phyloP scores from a whole-genome alignment of 805 yeast genomes.

The Saccharomycopsis amapae region DNA sequence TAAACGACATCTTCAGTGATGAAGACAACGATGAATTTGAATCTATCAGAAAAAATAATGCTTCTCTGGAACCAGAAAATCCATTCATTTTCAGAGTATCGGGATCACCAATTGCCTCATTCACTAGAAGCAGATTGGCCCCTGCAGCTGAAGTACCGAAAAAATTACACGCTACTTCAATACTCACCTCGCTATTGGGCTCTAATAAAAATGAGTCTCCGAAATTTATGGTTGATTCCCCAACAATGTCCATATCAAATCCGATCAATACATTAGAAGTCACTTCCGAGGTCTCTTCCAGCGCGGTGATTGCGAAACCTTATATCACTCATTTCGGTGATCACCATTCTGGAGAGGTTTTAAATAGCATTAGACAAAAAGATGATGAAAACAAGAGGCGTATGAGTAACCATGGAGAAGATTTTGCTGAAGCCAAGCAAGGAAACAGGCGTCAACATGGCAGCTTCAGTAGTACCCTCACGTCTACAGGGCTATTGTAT shows the following conservation, averaged over 20 bases:
- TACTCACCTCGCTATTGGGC: too few species aligned
- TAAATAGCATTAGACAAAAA: background rate
- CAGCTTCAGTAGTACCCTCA: background rate
- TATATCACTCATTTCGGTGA: background rate
- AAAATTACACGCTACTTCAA: background rate
- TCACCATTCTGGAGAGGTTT: background rate
- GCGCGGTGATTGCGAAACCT: too few species aligned
- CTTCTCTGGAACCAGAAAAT: too few species aligned
- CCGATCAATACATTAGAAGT: too few species aligned
- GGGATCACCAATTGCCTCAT: too few species aligned
- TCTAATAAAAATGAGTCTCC: too few species aligned
- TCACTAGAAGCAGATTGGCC: background rate
- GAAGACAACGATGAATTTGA: slow-evolving; percentile 15
- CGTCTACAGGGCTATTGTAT: background rate
- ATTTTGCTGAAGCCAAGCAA: background rate
- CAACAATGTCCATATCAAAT: too few species aligned
- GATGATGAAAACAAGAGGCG: slow-evolving; percentile 6
- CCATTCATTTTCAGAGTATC: too few species aligned
- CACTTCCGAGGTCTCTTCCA: too few species aligned
- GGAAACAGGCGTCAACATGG: background rate
- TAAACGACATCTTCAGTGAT: slow-evolving; percentile 6
- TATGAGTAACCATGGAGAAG: background rate
- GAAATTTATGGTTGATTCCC: too few species aligned
- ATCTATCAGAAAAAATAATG: slow-evolving; percentile 4
- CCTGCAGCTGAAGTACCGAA: background rate